Evolutionary conservation across 2,329 filamentous ascomycete genomes (phyloP).

Genomic region (Hypoxylon sp.): DNA sequence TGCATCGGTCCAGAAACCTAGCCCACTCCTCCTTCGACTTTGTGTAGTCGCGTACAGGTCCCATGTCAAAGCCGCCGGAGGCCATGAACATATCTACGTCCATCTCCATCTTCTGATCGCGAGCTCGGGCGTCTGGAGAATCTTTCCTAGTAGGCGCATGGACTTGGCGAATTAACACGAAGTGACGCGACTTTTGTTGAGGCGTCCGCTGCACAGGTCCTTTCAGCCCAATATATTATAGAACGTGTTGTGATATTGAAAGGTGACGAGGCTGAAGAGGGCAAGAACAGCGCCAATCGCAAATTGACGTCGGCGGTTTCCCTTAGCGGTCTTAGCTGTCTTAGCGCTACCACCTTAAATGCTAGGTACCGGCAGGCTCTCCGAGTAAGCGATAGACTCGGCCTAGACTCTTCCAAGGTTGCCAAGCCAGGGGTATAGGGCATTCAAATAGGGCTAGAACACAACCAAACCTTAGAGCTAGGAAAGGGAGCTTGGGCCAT

Average conservation of each 20-base stretch:
- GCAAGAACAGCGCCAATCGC: not conserved
- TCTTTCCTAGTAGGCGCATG: not conserved
- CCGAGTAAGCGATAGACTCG: slow-evolving; percentile 20
- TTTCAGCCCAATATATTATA: not conserved
- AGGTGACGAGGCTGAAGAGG: slow-evolving; percentile 20
- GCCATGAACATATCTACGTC: slow-evolving; percentile 36
- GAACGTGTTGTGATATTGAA: not conserved
- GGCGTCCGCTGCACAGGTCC: not conserved
- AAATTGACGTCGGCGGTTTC: slow-evolving; percentile 35
- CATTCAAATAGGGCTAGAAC: slow-evolving; percentile 25
- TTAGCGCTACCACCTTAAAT: slow-evolving; percentile 31
- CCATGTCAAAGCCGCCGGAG: slow-evolving; percentile 15
- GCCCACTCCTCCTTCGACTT: slow-evolving; percentile 59
- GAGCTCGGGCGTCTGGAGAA: not conserved
- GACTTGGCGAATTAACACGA: not conserved
- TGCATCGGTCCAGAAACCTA: slow-evolving; percentile 64
- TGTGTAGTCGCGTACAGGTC: slow-evolving; percentile 29
- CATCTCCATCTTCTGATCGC: slow-evolving; percentile 42
- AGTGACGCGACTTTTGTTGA: not conserved
- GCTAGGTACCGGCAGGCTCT: slow-evolving; percentile 26
- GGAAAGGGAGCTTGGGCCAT: slow-evolving; percentile 39
- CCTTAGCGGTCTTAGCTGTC: slow-evolving; percentile 17
- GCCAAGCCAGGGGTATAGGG: slow-evolving; percentile 27
- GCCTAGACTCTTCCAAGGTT: slow-evolving; percentile 18
- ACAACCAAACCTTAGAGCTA: slow-evolving; percentile 13